phyloP scores from a whole-genome alignment of 140 eudicot genomes.

The Anethum foeniculum region DNA sequence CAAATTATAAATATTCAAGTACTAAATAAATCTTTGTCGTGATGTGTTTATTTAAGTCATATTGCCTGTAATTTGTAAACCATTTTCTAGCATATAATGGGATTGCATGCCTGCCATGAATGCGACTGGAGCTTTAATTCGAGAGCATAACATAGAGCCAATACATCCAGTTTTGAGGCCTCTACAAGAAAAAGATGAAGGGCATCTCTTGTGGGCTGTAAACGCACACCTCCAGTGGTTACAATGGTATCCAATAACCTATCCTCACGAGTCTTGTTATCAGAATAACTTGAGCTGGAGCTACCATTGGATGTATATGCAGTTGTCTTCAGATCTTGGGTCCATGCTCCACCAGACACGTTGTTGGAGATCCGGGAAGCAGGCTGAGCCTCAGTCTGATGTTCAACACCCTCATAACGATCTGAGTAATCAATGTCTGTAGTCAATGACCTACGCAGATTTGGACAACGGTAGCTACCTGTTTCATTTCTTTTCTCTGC shows the following conservation, averaged over 20 bases:
- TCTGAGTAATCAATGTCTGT: slow-evolving; percentile 47
- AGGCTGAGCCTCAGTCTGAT: slow-evolving; percentile 23
- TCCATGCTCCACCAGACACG: slow-evolving; percentile 51
- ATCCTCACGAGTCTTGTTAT: slow-evolving; percentile 70
- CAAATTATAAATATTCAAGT: not conserved
- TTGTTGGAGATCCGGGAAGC: slow-evolving; percentile 39
- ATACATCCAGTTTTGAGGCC: slow-evolving; percentile 71
- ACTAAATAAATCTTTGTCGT: not conserved
- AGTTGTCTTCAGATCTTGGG: slow-evolving; percentile 44
- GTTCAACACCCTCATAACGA: slow-evolving; percentile 24
- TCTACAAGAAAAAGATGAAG: slow-evolving; percentile 67
- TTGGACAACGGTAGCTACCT: slow-evolving; percentile 74
- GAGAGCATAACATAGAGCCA: slow-evolving; percentile 58
- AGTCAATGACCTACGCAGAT: slow-evolving; percentile 67
- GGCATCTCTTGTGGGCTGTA: slow-evolving; percentile 96
- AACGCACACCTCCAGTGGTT: slow-evolving; percentile 79
- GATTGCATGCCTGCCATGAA: slow-evolving; percentile 76
- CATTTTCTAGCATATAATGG: not conserved
- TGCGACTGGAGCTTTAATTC: slow-evolving; percentile 81
- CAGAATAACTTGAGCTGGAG: slow-evolving; percentile 35
- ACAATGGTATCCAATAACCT: slow-evolving; percentile 81
- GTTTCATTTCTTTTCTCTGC: slow-evolving; percentile 46
- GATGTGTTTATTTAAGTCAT: not conserved
- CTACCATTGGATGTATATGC: slow-evolving; percentile 38
- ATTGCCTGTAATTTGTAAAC: not conserved